Conservation (phyloP, 2,329 filamentous ascomycete species). For the Hypoxylon sp. region DNA sequence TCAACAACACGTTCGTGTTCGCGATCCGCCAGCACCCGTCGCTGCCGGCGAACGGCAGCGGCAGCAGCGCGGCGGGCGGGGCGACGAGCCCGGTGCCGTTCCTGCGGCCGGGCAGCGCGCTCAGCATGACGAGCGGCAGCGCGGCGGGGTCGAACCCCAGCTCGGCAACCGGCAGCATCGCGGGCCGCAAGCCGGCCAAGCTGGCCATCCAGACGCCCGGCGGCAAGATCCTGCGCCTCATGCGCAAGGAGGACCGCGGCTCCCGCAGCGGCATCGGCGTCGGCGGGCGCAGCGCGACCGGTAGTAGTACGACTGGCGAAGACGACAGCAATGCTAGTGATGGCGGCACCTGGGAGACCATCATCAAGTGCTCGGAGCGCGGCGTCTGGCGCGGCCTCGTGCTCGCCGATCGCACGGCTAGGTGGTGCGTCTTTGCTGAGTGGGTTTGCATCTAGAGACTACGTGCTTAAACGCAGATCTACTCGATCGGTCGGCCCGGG, state of each 20-base stretch:
- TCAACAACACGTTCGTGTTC: conserved; percentile 99
- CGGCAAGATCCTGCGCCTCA: conserved; percentile 90
- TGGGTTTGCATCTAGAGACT: conserved; percentile 66
- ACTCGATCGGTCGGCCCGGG: background rate
- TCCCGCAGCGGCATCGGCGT: conserved; percentile 50
- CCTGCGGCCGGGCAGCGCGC: conserved; percentile 65
- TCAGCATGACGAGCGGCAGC: conserved; percentile 67
- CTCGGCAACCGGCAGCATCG: conserved; percentile 58
- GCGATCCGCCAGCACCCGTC: conserved; percentile 92
- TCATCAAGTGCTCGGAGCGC: conserved; percentile 86
- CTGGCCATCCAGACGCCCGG: conserved; percentile 92
- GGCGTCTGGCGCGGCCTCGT: conserved; percentile 84
- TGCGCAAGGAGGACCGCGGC: conserved; percentile 77
- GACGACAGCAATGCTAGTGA: conserved; percentile 72
- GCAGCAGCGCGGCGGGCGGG: conserved; percentile 52
- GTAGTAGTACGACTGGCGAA: conserved; percentile 44
- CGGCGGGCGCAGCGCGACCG: conserved; percentile 49
- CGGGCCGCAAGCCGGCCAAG: conserved; percentile 86
- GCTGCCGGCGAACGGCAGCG: conserved; percentile 44
- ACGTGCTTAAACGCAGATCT: background rate
- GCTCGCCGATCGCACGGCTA: conserved; percentile 80
- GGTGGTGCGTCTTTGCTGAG: conserved; percentile 93
- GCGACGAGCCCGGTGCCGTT: conserved; percentile 67
- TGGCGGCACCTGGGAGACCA: conserved; percentile 85
- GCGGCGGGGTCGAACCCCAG: conserved; percentile 65